Evolutionary conservation across 768 basidiomycete species (phyloP).

Genomic region (Pholiota molesta): DNA sequence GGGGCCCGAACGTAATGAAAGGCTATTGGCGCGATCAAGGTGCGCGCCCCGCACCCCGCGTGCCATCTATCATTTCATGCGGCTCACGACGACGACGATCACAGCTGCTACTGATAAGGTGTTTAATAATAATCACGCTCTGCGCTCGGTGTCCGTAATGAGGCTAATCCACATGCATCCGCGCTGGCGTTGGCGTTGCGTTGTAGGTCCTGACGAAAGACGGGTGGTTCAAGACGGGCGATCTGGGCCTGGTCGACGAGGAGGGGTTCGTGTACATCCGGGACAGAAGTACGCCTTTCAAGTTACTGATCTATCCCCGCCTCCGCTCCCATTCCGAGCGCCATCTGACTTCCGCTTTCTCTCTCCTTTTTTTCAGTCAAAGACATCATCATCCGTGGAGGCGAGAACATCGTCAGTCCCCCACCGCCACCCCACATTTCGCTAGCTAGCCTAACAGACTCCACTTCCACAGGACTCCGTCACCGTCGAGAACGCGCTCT

Average conservation of each 20-base stretch:
- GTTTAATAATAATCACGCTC: not conserved
- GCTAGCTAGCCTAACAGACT: not conserved
- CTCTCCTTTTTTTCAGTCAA: slow-evolving; percentile 47
- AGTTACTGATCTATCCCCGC: not conserved
- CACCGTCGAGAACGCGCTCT: slow-evolving; percentile 64
- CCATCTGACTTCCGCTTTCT: slow-evolving; percentile 5
- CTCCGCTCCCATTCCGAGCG: not conserved
- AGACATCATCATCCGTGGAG: slow-evolving; percentile 66
- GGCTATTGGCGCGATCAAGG: slow-evolving; percentile 63
- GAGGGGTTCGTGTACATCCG: slow-evolving; percentile 65
- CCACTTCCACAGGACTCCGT: slow-evolving; percentile 49
- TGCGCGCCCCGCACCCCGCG: slow-evolving; percentile 15
- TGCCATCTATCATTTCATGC: not conserved
- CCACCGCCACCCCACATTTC: not conserved
- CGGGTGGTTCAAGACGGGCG: slow-evolving; percentile 61
- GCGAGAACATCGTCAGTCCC: slow-evolving; percentile 61
- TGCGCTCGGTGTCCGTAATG: not conserved
- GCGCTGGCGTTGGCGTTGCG: not conserved
- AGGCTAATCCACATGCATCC: not conserved
- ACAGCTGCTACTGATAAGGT: slow-evolving; percentile 47
- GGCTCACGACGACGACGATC: not conserved
- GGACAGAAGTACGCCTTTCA: slow-evolving; percentile 50
- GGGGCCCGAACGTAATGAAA: slow-evolving; percentile 66
- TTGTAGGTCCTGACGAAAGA: slow-evolving; percentile 44
- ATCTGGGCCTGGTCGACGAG: slow-evolving; percentile 52